Percentiles rank a stretch among this genome's conserved stretches.
Evolutionary conservation across 441 rosid species (phyloP).

Genomic region (Euphorbia corollata): DNA sequence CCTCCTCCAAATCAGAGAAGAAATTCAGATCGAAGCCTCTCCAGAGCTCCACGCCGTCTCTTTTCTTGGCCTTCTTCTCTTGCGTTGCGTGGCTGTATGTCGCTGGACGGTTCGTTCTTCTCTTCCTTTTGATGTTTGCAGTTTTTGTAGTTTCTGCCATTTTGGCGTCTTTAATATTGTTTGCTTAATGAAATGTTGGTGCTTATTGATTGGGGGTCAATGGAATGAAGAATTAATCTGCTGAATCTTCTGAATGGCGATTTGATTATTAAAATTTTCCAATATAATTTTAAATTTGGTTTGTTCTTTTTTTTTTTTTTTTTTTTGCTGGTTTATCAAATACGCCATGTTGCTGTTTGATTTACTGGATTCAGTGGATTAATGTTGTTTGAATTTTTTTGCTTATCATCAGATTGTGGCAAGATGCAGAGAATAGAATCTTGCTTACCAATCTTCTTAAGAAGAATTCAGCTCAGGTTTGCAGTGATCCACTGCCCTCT

Average conservation of each 20-base stretch:
- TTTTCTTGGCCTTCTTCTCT: conserved; percentile 79
- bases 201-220: neutral
- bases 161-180: neutral
- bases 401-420: conserved; percentile 48
- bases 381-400: conserved; percentile 11
- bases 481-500: conserved; percentile 11
- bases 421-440: conserved; percentile 82
- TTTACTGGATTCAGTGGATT: conserved; percentile 16
- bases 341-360: neutral
- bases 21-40: conserved; percentile 72
- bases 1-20: conserved; percentile 63
- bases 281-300: too few species aligned
- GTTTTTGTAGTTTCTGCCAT: neutral
- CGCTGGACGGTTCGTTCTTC: conserved; percentile 71
- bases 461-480: conserved; percentile 67
- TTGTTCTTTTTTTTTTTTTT: too few species aligned
- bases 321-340: neutral
- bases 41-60: conserved; percentile 68
- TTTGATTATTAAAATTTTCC: conserved; percentile 1
- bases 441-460: conserved; percentile 60
- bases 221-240: neutral
- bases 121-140: conserved; percentile 3
- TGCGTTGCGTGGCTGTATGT: conserved; percentile 98
- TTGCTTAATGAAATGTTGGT: neutral
- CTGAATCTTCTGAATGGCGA: conserved; percentile 9